phyloP scores from a whole-genome alignment of 768 basidiomycete genomes.

The Naganishia onofrii region DNA sequence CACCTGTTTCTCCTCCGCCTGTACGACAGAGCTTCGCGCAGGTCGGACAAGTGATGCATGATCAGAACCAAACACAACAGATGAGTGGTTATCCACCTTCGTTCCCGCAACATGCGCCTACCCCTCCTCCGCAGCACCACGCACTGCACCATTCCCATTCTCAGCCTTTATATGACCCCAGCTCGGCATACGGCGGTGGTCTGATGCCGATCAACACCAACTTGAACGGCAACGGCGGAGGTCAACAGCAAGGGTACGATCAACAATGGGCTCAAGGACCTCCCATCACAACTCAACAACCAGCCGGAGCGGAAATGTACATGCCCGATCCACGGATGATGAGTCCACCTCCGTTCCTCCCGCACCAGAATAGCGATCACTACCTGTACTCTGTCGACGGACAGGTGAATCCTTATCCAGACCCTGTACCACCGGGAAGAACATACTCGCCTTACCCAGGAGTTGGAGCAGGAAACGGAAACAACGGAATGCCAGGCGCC shows the following conservation, averaged over 20 bases:
- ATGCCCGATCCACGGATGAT: slow-evolving; percentile 27
- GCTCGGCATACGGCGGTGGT: not conserved
- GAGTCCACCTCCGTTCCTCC: slow-evolving; percentile 28
- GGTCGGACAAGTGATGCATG: slow-evolving; percentile 9
- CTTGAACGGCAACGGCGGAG: not conserved
- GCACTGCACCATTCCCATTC: slow-evolving; percentile 1
- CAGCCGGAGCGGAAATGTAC: slow-evolving; percentile 27
- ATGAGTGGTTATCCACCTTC: not conserved
- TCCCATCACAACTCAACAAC: slow-evolving; percentile 20
- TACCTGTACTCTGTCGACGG: slow-evolving; percentile 17
- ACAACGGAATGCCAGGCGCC: slow-evolving; percentile 4
- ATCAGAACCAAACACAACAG: slow-evolving; percentile 4
- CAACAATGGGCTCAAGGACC: slow-evolving; percentile 16
- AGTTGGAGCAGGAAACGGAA: not conserved
- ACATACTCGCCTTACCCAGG: slow-evolving; percentile 21
- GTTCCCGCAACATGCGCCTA: not conserved
- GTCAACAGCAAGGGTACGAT: slow-evolving; percentile 16
- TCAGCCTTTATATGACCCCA: slow-evolving; percentile 11
- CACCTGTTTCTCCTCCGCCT: slow-evolving; percentile 2
- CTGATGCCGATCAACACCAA: not conserved
- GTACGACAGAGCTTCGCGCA: not conserved
- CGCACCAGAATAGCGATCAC: slow-evolving; percentile 16
- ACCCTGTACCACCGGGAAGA: not conserved
- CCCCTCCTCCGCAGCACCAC: not conserved
- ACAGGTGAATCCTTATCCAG: slow-evolving; percentile 10